These are phyloP conservation scores for Candida easanensis DNA, from an alignment of 805 yeast species.

Conservation along the genomic window DNA sequence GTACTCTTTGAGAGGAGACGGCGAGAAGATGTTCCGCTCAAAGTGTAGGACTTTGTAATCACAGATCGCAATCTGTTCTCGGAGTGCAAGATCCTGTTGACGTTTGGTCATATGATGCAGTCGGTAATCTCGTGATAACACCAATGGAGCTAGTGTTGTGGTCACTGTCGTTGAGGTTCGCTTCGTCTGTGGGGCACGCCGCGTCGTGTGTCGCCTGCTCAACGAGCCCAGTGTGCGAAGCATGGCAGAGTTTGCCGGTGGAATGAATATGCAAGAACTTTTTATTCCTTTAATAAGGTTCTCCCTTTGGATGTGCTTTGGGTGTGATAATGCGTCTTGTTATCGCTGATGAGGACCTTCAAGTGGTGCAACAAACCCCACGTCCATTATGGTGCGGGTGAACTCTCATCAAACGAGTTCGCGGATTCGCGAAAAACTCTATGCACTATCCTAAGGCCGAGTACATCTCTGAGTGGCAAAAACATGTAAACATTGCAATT, in stretches of 20 bases:
- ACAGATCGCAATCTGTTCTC: slow-evolving; percentile 12
- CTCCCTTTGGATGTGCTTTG: no score
- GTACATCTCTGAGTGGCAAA: slow-evolving; percentile 2
- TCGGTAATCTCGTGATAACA: slow-evolving; percentile 2
- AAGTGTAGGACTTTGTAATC: slow-evolving; percentile 12
- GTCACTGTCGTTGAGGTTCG: neutral
- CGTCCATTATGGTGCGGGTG: neutral
- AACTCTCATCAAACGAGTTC: slow-evolving; percentile 1
- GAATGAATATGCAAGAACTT: no score
- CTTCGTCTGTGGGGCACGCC: neutral
- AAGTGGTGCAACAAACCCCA: neutral
- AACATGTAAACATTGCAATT: neutral
- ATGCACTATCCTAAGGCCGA: neutral
- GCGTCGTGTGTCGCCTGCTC: neutral
- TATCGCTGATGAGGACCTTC: no score
- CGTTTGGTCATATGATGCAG: slow-evolving; percentile 10
- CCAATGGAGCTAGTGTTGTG: neutral
- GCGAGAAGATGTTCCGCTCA: slow-evolving; percentile 4
- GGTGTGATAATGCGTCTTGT: no score
- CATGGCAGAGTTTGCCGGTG: neutral
- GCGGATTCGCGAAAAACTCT: neutral
- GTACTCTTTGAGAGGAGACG: slow-evolving; percentile 1
- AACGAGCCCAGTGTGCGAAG: neutral
- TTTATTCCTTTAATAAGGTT: no score
- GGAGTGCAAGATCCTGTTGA: slow-evolving; percentile 4